Evolutionary conservation across 768 basidiomycete genomes (phyloP), one percentile per base, ranked within the genome.

Genomic region (Mycena sanguinolenta): DNA sequence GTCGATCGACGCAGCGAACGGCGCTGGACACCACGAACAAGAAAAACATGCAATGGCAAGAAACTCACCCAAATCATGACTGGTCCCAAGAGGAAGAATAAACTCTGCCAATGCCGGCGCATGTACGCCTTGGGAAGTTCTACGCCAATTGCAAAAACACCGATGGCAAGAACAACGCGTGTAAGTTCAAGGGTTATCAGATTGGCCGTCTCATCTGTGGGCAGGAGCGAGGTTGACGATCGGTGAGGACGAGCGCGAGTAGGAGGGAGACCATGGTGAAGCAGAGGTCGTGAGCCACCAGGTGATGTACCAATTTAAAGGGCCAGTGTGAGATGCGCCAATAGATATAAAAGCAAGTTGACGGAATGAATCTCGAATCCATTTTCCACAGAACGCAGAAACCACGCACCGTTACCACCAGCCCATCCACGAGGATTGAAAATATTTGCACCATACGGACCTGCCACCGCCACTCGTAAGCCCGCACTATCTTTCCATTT

Each of bases 111-210:
- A 77, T 99, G 98, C n/a, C 90, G 87, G 25, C 86, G 84, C 88
- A 99, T 94, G 81, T 99, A 99, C 5, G 94, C 94, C 82, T 96
- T 96, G 27, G 98, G 98, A 78, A 99, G 85, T 78, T 99, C 98
- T 27, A 99, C 98, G 19, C 98, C 98, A 63, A 99, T 95, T 10
- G 97, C 97, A 79, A 99, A 99, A 0, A 99, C 97, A 23, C 96
- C 96, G 63, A 99, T 93, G 19, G 97, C 98, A 36, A 99, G 89
- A 53, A 99, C 93, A 65, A 99, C 91, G 19, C 98, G 88, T 12
- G 95, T 96, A 76, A 92, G 87, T 80, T 99, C 98, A 67, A 99
- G 87, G 1, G 95, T 97, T 68, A 99, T 94, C 27, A 83, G 82
- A 80, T 98, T 95, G 14, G 86, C 83, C 2, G 77, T 75, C 36